Evolutionary conservation across 73 alveolate genomes (phyloP).

Genomic region (Paramecium sexaurelia): DNA sequence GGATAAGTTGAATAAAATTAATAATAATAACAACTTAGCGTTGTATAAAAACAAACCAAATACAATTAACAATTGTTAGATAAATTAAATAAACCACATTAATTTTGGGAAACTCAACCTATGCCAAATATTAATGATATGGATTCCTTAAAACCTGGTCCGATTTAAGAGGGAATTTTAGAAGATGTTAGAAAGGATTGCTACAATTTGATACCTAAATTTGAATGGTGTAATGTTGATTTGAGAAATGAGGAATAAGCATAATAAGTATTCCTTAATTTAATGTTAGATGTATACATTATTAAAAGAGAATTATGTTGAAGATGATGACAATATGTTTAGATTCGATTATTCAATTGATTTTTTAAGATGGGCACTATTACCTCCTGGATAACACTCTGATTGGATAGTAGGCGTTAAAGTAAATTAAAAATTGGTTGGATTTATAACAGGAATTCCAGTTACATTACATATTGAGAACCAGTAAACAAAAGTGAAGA

Average conservation of each 20-base stretch:
- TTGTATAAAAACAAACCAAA: background rate
- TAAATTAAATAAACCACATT: constrained; percentile 80
- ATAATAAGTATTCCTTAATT: constrained; percentile 69
- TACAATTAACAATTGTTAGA: constrained; percentile 39
- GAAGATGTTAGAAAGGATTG: constrained; percentile 88
- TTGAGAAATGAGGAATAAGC: constrained; percentile 79
- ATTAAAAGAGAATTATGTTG: constrained; percentile 97
- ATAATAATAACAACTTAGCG: background rate
- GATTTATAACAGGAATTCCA: constrained; percentile 98
- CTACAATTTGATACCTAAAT: constrained; percentile 86
- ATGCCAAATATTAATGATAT: constrained; percentile 81
- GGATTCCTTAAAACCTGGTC: constrained; percentile 75
- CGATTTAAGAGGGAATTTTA: constrained; percentile 78
- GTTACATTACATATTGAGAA: constrained; percentile 76
- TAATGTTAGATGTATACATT: constrained; percentile 80
- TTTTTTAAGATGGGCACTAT: constrained; percentile 93
- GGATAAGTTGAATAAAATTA: background rate
- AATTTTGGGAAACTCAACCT: constrained; percentile 96
- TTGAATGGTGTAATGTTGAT: constrained; percentile 91
- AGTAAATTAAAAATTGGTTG: constrained; percentile 91
- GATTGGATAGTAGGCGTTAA: constrained; percentile 94
- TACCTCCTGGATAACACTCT: constrained; percentile 85
- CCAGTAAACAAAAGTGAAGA: constrained; percentile 75
- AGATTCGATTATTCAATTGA: constrained; percentile 97
- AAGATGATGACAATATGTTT: constrained; percentile 98